Conservation (phyloP, 2,329 filamentous ascomycete species). For the Cordyceps militaris region DNA sequence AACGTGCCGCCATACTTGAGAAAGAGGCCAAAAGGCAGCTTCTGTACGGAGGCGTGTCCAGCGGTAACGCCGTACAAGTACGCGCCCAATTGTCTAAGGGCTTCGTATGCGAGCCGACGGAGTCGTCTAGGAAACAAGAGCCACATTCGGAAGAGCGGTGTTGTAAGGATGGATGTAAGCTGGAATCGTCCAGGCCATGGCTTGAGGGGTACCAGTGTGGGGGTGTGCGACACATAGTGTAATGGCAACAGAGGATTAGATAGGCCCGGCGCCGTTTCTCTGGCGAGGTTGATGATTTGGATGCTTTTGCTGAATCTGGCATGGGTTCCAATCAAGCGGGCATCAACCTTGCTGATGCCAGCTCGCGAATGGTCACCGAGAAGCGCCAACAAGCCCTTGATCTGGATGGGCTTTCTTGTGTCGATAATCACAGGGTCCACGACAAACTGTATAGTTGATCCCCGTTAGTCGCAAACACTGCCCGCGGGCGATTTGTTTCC, state of each 20-base stretch:
- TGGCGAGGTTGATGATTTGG: constrained; percentile 17
- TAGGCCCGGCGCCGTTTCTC: constrained; percentile 11
- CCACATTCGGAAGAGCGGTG: neutral
- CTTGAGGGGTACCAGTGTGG: neutral
- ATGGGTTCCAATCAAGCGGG: constrained; percentile 24
- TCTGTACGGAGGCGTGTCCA: neutral
- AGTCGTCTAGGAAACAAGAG: neutral
- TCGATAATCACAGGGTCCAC: constrained; percentile 1
- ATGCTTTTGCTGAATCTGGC: constrained; percentile 10
- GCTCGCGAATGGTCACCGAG: constrained; percentile 27
- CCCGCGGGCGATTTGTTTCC: neutral
- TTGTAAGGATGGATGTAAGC: neutral
- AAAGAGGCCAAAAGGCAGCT: neutral
- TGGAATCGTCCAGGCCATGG: neutral
- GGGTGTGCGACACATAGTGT: too few species aligned
- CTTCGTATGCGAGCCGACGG: neutral
- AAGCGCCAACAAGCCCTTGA: constrained; percentile 20
- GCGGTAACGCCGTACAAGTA: neutral
- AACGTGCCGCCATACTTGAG: neutral
- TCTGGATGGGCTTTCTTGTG: constrained; percentile 14
- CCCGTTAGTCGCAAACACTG: neutral
- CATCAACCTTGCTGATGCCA: constrained; percentile 21
- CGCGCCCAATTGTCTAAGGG: neutral
- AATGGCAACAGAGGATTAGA: neutral
- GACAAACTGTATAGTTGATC: neutral